phyloP scores from a whole-genome alignment of 2,329 filamentous ascomycete genomes.

The Neopestalotiopsis clavispora region DNA sequence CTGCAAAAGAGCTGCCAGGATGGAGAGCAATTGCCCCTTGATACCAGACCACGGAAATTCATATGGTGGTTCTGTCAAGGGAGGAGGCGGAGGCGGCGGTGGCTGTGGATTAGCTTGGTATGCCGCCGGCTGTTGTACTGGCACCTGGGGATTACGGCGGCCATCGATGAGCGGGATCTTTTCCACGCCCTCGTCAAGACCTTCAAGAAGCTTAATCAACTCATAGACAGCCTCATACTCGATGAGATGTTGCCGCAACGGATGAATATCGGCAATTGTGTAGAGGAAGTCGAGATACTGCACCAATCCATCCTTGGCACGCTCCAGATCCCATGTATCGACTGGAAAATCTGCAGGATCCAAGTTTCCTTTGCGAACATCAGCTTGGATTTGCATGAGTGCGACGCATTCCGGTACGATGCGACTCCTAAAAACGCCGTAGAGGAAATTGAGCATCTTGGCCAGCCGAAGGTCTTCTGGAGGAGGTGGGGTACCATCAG shows the following conservation, averaged over 20 bases:
- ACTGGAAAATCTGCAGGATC: conserved; percentile 89
- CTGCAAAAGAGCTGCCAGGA: conserved; percentile 87
- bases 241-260: conserved; percentile 83
- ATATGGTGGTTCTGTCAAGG: conserved; percentile 67
- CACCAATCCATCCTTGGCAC: conserved; percentile 91
- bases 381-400: conserved; percentile 90
- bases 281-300: conserved; percentile 95
- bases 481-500: conserved; percentile 36
- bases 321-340: conserved; percentile 97
- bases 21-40: conserved; percentile 90
- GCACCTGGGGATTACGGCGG: conserved; percentile 39
- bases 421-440: conserved; percentile 88
- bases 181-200: conserved; percentile 85
- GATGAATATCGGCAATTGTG: conserved; percentile 82
- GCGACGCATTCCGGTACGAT: conserved; percentile 94
- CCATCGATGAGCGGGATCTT: conserved; percentile 72
- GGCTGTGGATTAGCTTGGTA: conserved; percentile 35
- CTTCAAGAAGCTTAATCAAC: conserved; percentile 83
- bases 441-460: conserved; percentile 83
- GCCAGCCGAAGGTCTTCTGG: conserved; percentile 58
- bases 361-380: conserved; percentile 78
- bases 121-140: conserved; percentile 34
- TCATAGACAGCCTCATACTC: conserved; percentile 93
- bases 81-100: conserved; percentile 50
- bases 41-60: conserved; percentile 74